Evolutionary conservation across 2,329 filamentous ascomycete species (phyloP).

Genomic region (Penicillium vulpinum): DNA sequence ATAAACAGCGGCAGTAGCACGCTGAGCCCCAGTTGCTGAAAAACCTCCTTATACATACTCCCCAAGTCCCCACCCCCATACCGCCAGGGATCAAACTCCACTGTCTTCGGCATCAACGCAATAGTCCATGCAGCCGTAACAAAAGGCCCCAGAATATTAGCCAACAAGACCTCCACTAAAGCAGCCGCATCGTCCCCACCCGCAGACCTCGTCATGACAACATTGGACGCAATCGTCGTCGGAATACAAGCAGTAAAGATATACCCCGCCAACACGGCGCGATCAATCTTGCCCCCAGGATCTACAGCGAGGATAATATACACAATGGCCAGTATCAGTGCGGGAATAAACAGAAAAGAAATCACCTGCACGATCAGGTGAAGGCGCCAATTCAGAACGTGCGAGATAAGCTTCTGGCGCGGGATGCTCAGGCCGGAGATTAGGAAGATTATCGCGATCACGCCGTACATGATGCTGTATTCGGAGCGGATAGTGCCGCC

Average conservation of each 20-base stretch:
- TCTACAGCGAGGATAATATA: constrained; percentile 53
- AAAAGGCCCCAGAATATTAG: constrained; percentile 69
- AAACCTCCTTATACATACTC: constrained; percentile 65
- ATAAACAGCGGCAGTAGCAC: constrained; percentile 64
- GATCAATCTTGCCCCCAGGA: constrained; percentile 54
- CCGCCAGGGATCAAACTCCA: constrained; percentile 38
- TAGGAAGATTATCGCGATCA: constrained; percentile 68
- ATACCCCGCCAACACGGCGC: constrained; percentile 66
- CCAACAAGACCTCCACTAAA: constrained; percentile 68
- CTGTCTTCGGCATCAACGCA: constrained; percentile 50
- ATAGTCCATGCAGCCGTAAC: constrained; percentile 64
- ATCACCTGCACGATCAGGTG: constrained; percentile 67
- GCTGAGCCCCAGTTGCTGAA: constrained; percentile 67
- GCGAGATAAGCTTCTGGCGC: constrained; percentile 59
- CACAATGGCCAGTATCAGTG: constrained; percentile 59
- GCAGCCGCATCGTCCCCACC: constrained; percentile 67
- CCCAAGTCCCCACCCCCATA: constrained; percentile 56
- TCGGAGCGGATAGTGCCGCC: constrained; percentile 43
- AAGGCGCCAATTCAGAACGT: constrained; percentile 66
- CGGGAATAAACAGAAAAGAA: constrained; percentile 66
- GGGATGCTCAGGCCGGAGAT: constrained; percentile 70
- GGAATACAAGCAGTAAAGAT: constrained; percentile 67
- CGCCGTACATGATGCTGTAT: constrained; percentile 63
- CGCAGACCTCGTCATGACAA: constrained; percentile 70
- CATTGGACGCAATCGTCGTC: constrained; percentile 71